Evolutionary conservation across 2,329 filamentous ascomycete species (phyloP).

Genomic region (Ceratocystis lukuohia): DNA sequence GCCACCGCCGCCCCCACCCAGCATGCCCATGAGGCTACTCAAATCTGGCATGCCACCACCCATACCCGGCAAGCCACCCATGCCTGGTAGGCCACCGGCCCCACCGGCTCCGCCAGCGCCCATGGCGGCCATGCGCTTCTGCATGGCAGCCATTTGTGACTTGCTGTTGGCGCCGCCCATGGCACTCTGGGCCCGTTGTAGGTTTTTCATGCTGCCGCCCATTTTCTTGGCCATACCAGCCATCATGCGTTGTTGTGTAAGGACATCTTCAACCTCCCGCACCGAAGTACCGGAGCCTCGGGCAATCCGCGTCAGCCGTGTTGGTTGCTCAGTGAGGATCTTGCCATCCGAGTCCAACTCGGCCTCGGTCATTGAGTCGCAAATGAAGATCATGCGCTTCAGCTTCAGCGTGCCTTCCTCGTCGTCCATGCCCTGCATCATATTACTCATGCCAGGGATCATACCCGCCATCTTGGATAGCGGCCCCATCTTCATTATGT

Average conservation of each 20-base stretch:
- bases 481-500: slow-evolving; percentile 99
- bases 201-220: slow-evolving; percentile 94
- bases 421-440: slow-evolving; percentile 95
- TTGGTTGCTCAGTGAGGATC: slow-evolving; percentile 82
- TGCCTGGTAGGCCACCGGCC: slow-evolving; percentile 37
- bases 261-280: slow-evolving; percentile 81
- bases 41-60: slow-evolving; percentile 67
- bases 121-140: slow-evolving; percentile 95
- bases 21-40: slow-evolving; percentile 81
- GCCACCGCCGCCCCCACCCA: slow-evolving; percentile 56
- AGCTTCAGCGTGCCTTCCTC: slow-evolving; percentile 89
- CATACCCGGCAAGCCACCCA: slow-evolving; percentile 80
- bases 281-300: slow-evolving; percentile 83
- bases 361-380: slow-evolving; percentile 93
- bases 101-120: slow-evolving; percentile 56
- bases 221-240: slow-evolving; percentile 98
- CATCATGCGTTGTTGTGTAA: slow-evolving; percentile 99
- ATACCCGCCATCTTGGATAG: slow-evolving; percentile 96
- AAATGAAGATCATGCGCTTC: slow-evolving; percentile 98
- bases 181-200: slow-evolving; percentile 82
- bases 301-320: slow-evolving; percentile 82
- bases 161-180: slow-evolving; percentile 77
- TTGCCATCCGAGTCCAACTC: slow-evolving; percentile 94
- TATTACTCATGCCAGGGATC: slow-evolving; percentile 86
- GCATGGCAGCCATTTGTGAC: slow-evolving; percentile 88